phyloP scores from a whole-genome alignment of 345 rosid species.

The Lumnitzera racemosa region DNA sequence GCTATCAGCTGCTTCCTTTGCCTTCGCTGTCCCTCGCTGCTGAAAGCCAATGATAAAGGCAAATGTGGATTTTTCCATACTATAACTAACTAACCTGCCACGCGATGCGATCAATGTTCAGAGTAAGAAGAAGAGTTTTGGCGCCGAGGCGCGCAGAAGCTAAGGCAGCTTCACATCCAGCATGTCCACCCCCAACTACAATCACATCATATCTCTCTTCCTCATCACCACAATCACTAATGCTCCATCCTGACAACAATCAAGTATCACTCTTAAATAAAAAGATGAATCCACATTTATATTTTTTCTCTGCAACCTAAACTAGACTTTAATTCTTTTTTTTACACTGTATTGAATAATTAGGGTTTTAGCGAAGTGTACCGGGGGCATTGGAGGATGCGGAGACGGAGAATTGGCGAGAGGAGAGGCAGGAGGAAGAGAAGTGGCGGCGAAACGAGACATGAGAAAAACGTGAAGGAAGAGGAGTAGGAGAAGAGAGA shows the following conservation, averaged over 20 bases:
- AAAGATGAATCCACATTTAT: background rate
- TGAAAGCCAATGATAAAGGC: too few species aligned
- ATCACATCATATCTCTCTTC: slow-evolving; percentile 78
- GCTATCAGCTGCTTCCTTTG: too few species aligned
- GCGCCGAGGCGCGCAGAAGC: slow-evolving; percentile 93
- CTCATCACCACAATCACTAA: slow-evolving; percentile 12
- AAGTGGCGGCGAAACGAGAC: slow-evolving; percentile 2
- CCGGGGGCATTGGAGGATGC: slow-evolving; percentile 9
- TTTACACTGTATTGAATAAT: background rate
- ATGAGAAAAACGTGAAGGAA: too few species aligned
- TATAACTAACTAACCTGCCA: slow-evolving; percentile 61
- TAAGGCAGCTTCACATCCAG: slow-evolving; percentile 91
- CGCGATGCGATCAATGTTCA: slow-evolving; percentile 84
- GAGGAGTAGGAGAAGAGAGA: background rate
- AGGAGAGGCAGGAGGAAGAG: slow-evolving; percentile 3
- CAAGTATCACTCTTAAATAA: background rate
- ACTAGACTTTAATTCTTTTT: background rate
- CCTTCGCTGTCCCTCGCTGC: too few species aligned
- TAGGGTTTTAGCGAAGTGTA: background rate
- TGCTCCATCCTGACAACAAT: slow-evolving; percentile 26
- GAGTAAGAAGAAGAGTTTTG: slow-evolving; percentile 79
- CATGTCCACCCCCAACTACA: slow-evolving; percentile 94
- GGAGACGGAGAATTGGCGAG: slow-evolving; percentile 8
- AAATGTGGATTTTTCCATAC: too few species aligned
- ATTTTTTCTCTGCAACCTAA: background rate